These are phyloP conservation scores for Passalora sequoiae DNA, from an alignment of 2,329 filamentous ascomycete species.

Conservation along the genomic window DNA sequence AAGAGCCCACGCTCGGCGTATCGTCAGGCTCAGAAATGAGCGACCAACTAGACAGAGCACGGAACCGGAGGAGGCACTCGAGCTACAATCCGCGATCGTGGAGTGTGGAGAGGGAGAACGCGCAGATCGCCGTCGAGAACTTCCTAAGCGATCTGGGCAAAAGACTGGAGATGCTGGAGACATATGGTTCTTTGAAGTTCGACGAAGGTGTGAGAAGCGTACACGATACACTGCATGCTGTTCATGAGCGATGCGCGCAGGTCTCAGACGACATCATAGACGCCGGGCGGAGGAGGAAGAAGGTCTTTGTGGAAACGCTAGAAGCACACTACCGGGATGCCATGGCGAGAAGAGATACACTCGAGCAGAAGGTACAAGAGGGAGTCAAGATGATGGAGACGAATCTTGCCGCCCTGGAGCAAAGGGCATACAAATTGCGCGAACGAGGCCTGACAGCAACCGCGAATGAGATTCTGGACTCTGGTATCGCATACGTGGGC, in stretches of 20 bases:
- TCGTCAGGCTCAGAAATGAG: slow-evolving; percentile 33
- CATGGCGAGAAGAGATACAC: slow-evolving; percentile 72
- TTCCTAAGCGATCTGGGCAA: slow-evolving; percentile 83
- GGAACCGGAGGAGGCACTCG: slow-evolving; percentile 43
- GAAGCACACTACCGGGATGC: slow-evolving; percentile 84
- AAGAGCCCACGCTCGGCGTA: slow-evolving; percentile 41
- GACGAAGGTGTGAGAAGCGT: slow-evolving; percentile 80
- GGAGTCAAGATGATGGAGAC: slow-evolving; percentile 80
- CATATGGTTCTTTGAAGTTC: slow-evolving; percentile 75
- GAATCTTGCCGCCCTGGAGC: slow-evolving; percentile 81
- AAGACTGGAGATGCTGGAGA: slow-evolving; percentile 81
- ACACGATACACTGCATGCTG: slow-evolving; percentile 78
- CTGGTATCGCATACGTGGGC: slow-evolving; percentile 74
- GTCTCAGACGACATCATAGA: slow-evolving; percentile 88
- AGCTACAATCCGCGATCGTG: slow-evolving; percentile 44
- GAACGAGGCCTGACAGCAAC: slow-evolving; percentile 71
- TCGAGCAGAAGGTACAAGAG: slow-evolving; percentile 87
- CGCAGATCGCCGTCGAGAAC: slow-evolving; percentile 57
- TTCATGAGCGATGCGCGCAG: slow-evolving; percentile 80
- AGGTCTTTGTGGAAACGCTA: slow-evolving; percentile 86
- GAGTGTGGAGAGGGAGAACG: slow-evolving; percentile 44
- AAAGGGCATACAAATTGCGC: slow-evolving; percentile 70
- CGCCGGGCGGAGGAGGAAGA: slow-evolving; percentile 74
- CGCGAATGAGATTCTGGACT: slow-evolving; percentile 67
- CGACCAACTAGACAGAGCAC: slow-evolving; percentile 33